These are phyloP conservation scores for Polytrichum formosum DNA, from an alignment of 225 moss, liverwort and hornwort species.

Conservation along the genomic window DNA sequence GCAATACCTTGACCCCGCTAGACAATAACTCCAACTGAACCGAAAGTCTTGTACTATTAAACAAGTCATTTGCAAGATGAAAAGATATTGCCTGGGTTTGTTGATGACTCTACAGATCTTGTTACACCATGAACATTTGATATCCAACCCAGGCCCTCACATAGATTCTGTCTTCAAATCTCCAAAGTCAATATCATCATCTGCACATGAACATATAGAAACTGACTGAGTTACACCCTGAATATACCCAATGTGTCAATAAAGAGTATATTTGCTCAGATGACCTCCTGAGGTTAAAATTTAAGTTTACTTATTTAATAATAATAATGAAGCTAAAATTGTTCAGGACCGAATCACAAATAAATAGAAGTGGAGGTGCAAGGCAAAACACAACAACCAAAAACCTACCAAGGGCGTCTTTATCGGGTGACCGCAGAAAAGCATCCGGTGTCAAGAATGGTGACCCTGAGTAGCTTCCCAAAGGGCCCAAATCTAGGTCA, in stretches of 20 bases:
- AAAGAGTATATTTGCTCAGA: no score
- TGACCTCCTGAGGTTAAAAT: no score
- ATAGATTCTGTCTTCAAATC: constrained; percentile 57
- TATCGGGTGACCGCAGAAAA: constrained; percentile 89
- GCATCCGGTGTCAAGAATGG: constrained; percentile 90
- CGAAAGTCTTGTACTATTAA: no score
- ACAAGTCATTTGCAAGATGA: no score
- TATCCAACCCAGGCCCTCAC: constrained; percentile 34
- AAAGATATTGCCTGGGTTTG: background rate
- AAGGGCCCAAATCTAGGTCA: constrained; percentile 80
- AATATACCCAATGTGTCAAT: no score
- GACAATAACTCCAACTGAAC: no score
- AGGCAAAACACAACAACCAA: background rate
- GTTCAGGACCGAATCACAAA: no score
- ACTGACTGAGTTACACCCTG: background rate
- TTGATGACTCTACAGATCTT: constrained; percentile 21
- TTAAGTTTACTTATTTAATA: no score
- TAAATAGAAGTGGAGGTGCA: no score
- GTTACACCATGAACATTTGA: constrained; percentile 30
- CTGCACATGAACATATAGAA: constrained; percentile 15
- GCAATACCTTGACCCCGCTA: no score
- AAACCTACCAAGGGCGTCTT: constrained; percentile 74
- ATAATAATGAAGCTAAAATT: no score
- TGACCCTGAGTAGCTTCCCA: constrained; percentile 93
- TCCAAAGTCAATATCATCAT: constrained; percentile 60